Conservation (phyloP, 2,329 filamentous ascomycete genomes). For the Amauroascus niger region DNA sequence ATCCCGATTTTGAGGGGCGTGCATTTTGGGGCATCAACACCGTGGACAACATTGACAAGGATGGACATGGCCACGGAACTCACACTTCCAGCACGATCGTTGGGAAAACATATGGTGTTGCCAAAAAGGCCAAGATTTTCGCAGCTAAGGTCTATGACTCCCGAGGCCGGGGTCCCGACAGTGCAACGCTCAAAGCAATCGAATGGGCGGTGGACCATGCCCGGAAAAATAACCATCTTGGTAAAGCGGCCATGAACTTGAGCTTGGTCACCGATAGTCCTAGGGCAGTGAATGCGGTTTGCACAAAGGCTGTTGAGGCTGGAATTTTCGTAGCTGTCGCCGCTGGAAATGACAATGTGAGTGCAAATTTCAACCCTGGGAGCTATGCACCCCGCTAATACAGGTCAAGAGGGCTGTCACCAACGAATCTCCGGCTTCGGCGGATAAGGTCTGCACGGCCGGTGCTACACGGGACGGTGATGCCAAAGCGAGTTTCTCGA, state of each 20-base stretch:
- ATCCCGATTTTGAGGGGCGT: constrained; percentile 31
- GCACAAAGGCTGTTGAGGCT: constrained; percentile 28
- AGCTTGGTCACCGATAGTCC: constrained; percentile 30
- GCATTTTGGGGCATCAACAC: constrained; percentile 30
- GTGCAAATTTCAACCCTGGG: neutral
- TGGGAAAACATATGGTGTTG: constrained; percentile 30
- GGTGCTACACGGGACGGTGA: constrained; percentile 31
- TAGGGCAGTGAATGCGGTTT: constrained; percentile 32
- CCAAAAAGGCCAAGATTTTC: constrained; percentile 31
- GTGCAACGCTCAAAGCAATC: constrained; percentile 44
- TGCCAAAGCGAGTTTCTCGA: constrained; percentile 32
- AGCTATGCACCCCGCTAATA: neutral
- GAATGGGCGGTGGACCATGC: constrained; percentile 31
- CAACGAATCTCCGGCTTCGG: constrained; percentile 33
- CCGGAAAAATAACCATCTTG: constrained; percentile 22
- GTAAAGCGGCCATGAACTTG: constrained; percentile 29
- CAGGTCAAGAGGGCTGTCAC: constrained; percentile 14
- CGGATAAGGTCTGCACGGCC: constrained; percentile 32
- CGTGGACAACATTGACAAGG: constrained; percentile 19
- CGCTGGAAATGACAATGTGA: constrained; percentile 32
- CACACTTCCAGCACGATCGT: constrained; percentile 33
- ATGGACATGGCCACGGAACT: constrained; percentile 32
- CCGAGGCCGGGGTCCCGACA: constrained; percentile 38
- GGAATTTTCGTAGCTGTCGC: constrained; percentile 36
- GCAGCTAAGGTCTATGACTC: constrained; percentile 44